Evolutionary conservation across 2,329 filamentous ascomycete genomes (phyloP).

Genomic region (Mariannaea sp.): DNA sequence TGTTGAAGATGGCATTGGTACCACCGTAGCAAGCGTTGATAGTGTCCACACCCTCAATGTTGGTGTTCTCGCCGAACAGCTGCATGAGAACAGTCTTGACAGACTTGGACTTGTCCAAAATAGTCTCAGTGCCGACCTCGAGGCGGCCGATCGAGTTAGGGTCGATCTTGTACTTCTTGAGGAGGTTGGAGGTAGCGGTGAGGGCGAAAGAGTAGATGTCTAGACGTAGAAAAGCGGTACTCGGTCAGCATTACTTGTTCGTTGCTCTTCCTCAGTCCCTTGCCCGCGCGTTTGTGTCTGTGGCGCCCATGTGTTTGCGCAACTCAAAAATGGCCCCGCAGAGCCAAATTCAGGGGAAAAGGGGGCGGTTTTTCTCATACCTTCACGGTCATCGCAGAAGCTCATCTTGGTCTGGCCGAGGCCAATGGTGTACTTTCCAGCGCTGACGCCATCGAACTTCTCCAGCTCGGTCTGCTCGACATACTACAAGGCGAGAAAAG

Average conservation of each 20-base stretch:
- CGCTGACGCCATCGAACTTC: constrained; percentile 81
- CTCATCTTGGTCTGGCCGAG: constrained; percentile 91
- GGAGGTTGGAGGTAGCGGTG: constrained; percentile 75
- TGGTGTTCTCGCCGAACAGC: constrained; percentile 82
- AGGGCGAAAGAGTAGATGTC: constrained; percentile 88
- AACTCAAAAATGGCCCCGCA: constrained; percentile 12
- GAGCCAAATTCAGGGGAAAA: constrained; percentile 13
- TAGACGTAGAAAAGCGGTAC: constrained; percentile 41
- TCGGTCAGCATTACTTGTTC: constrained; percentile 22
- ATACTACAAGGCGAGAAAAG: constrained; percentile 61
- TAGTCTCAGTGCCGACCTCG: constrained; percentile 84
- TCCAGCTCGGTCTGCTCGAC: constrained; percentile 83
- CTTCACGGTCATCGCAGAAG: constrained; percentile 89
- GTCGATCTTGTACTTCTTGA: constrained; percentile 85
- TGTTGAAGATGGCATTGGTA: constrained; percentile 84
- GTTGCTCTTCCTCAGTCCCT: constrained; percentile 7
- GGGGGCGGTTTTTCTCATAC: constrained; percentile 55
- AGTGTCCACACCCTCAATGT: constrained; percentile 81
- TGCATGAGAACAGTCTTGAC: constrained; percentile 90
- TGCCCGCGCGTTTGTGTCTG: not conserved
- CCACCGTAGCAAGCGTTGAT: constrained; percentile 87
- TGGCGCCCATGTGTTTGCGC: not conserved
- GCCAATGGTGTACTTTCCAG: constrained; percentile 89
- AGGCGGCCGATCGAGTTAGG: constrained; percentile 76
- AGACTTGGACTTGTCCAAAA: constrained; percentile 89